Percentiles rank a stretch among this genome's conserved stretches.
These are phyloP conservation scores for Tulasnella sp. DNA, from an alignment of 768 basidiomycete species.

Conservation along the genomic window DNA sequence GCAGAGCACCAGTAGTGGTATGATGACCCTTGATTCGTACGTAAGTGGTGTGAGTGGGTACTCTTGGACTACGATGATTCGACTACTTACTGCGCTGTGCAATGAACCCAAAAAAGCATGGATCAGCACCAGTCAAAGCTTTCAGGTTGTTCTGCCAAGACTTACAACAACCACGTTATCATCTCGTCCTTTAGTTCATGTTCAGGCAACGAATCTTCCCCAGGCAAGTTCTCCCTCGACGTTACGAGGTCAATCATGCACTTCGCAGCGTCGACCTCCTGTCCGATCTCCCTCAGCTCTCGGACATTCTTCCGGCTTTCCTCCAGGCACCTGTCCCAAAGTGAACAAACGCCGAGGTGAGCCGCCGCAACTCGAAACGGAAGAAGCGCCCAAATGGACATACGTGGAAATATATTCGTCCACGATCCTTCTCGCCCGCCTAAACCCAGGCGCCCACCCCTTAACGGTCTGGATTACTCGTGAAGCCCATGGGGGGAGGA, in stretches of 20 bases:
- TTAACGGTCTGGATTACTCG: background rate
- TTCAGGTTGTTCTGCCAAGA: background rate
- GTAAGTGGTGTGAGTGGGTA: background rate
- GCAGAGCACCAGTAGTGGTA: background rate
- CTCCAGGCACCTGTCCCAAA: background rate
- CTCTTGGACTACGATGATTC: no score
- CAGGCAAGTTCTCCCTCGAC: background rate
- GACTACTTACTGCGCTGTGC: background rate
- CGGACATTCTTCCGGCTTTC: conserved; percentile 6
- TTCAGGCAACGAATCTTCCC: background rate
- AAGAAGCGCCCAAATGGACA: background rate
- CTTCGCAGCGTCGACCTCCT: background rate
- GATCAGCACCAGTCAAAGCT: background rate
- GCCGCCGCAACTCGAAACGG: background rate
- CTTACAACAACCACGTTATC: background rate
- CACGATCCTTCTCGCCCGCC: background rate
- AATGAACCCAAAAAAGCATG: background rate
- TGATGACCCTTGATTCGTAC: background rate
- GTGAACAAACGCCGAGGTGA: background rate
- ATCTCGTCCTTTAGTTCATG: conserved; percentile 1
- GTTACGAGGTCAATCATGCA: conserved; percentile 8
- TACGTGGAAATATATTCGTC: background rate
- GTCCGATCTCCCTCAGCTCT: background rate
- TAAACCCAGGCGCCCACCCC: background rate
- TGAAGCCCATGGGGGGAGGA: background rate